Evolutionary conservation across 2,329 filamentous ascomycete genomes (phyloP).

Genomic region (Akanthomyces muscarius): DNA sequence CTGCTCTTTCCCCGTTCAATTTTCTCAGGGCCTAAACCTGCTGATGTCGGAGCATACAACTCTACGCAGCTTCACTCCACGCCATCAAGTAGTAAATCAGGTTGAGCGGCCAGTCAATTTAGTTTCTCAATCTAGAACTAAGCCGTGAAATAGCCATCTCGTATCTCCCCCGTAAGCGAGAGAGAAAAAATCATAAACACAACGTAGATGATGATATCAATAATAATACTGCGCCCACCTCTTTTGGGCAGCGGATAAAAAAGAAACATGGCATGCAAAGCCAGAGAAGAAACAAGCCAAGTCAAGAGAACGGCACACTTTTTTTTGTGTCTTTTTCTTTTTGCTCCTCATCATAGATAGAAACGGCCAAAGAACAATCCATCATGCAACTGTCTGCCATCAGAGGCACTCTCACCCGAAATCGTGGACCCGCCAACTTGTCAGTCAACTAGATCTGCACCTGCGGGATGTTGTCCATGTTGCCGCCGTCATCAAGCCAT

Average conservation of each 20-base stretch:
- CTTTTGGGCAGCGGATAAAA: background rate
- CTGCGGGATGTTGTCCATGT: constrained; percentile 65
- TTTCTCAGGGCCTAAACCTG: background rate
- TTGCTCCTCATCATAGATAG: background rate
- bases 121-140: constrained; percentile 1
- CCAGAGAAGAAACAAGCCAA: background rate
- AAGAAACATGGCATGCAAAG: background rate
- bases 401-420: background rate
- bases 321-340: background rate
- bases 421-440: background rate
- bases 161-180: background rate
- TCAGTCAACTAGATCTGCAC: constrained; percentile 29
- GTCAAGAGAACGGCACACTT: background rate
- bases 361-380: background rate
- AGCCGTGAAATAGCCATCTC: background rate
- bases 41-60: background rate
- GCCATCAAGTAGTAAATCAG: background rate
- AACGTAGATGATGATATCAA: background rate
- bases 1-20: background rate
- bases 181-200: background rate
- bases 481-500: constrained; percentile 70
- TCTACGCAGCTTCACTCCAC: background rate
- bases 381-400: background rate
- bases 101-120: background rate
- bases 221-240: constrained; percentile 3